A percentile compares a stretch with the other conserved stretches of the same genome.
Conservation (phyloP, 106 monocot species). For the Platanthera guangdongensis region DNA sequence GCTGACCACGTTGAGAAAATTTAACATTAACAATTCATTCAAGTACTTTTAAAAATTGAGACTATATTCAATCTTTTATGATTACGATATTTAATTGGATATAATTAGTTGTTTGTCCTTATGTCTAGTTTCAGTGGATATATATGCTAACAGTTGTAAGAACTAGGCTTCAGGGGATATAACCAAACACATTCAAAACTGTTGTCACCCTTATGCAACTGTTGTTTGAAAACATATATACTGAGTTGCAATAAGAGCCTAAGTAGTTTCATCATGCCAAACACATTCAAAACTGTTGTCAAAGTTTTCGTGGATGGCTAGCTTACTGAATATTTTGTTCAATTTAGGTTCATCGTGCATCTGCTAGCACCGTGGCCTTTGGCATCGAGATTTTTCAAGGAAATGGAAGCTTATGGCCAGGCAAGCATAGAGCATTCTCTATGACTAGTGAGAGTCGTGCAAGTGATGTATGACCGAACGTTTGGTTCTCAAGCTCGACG, state of each 20-base stretch:
- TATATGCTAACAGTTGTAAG: too few relatives aligned
- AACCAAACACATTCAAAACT: too few relatives aligned
- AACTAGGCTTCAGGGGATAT: too few relatives aligned
- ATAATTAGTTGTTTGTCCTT: background rate
- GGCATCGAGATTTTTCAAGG: conserved; percentile 84
- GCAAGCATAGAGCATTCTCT: conserved; percentile 79
- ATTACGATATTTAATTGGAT: background rate
- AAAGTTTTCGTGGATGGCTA: background rate
- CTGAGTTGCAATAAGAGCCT: too few relatives aligned
- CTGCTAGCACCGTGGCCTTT: conserved; percentile 97
- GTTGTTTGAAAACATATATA: too few relatives aligned
- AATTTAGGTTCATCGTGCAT: conserved; percentile 79
- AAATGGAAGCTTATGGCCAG: conserved; percentile 82
- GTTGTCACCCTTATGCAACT: too few relatives aligned
- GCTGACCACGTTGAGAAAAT: too few relatives aligned
- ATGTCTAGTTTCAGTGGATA: background rate
- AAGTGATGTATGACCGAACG: conserved; percentile 57
- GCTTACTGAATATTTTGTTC: background rate
- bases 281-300: background rate
- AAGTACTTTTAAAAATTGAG: background rate
- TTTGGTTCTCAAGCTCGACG: conserved; percentile 34
- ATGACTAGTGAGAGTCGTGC: conserved; percentile 88
- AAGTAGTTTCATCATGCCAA: too few relatives aligned
- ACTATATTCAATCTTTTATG: background rate
- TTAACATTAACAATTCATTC: too few relatives aligned